Percentiles rank a stretch among this genome's conserved stretches.
Evolutionary conservation across 2,329 filamentous ascomycete species (phyloP).

Genomic region (Zymoseptoria tritici): DNA sequence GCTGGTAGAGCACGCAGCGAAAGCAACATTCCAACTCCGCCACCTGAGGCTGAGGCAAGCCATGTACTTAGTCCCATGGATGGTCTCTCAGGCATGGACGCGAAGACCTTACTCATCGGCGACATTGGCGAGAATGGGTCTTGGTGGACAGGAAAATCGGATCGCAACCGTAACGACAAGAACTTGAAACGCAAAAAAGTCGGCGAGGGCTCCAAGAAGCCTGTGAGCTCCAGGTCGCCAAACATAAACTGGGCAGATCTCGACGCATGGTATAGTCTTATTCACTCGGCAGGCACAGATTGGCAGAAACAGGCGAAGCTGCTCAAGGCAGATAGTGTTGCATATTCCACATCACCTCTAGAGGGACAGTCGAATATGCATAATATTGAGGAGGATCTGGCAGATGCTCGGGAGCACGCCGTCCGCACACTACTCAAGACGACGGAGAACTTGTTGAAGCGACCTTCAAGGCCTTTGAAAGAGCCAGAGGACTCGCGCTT

Average conservation of each 20-base stretch:
- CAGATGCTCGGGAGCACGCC: slow-evolving; percentile 60
- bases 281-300: slow-evolving; percentile 58
- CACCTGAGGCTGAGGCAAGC: slow-evolving; percentile 25
- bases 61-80: slow-evolving; percentile 30
- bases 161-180: slow-evolving; percentile 28
- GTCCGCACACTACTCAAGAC: slow-evolving; percentile 67
- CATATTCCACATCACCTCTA: slow-evolving; percentile 31
- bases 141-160: slow-evolving; percentile 65
- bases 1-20: slow-evolving; percentile 38
- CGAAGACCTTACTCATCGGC: slow-evolving; percentile 65
- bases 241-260: slow-evolving; percentile 69
- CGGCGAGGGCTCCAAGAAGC: slow-evolving; percentile 22
- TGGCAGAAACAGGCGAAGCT: slow-evolving; percentile 57
- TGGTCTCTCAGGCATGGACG: slow-evolving; percentile 57
- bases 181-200: slow-evolving; percentile 21
- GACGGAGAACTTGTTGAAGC: slow-evolving; percentile 70
- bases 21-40: slow-evolving; percentile 32
- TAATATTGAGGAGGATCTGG: slow-evolving; percentile 46
- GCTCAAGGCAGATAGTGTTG: slow-evolving; percentile 16
- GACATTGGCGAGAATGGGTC: slow-evolving; percentile 73
- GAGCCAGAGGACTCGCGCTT: slow-evolving; percentile 67
- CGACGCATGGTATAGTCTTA: slow-evolving; percentile 64
- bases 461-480: slow-evolving; percentile 62
- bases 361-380: slow-evolving; percentile 40
- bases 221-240: slow-evolving; percentile 54